Evolutionary conservation across 116 monocot species (phyloP).

Genomic region (Dioscorea cayenensis): DNA sequence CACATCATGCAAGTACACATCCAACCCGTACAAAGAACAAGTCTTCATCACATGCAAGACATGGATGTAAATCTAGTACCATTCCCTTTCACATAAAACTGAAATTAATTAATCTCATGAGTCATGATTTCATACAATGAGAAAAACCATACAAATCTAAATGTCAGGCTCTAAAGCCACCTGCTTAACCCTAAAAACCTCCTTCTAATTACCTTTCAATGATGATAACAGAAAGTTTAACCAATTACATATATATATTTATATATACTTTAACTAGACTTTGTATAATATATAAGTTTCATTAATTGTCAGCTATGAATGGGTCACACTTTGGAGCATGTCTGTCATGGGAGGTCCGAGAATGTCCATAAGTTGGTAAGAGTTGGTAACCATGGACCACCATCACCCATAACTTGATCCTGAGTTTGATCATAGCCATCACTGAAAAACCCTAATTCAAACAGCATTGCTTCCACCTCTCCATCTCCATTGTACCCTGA

Average conservation of each 20-base stretch:
- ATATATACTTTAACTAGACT: background rate
- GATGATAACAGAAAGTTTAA: background rate
- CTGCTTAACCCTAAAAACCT: too few relatives aligned
- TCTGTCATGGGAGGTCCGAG: background rate
- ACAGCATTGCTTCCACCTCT: background rate
- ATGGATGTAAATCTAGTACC: background rate
- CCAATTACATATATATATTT: background rate
- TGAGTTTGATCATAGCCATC: background rate
- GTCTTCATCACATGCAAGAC: background rate
- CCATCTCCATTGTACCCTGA: background rate
- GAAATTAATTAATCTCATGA: background rate
- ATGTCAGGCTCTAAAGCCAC: background rate
- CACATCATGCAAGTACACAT: background rate
- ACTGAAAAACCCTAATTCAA: background rate
- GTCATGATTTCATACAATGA: background rate
- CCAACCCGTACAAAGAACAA: background rate
- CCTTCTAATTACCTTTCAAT: background rate
- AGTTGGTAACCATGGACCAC: background rate
- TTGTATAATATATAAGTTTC: background rate
- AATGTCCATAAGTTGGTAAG: background rate
- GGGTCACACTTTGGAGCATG: background rate
- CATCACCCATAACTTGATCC: background rate
- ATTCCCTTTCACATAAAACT: background rate
- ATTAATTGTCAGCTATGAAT: background rate
- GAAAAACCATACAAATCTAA: background rate